Evolutionary conservation across 139 green algal genomes (phyloP).

Genomic region (Medakamo hakoo): DNA sequence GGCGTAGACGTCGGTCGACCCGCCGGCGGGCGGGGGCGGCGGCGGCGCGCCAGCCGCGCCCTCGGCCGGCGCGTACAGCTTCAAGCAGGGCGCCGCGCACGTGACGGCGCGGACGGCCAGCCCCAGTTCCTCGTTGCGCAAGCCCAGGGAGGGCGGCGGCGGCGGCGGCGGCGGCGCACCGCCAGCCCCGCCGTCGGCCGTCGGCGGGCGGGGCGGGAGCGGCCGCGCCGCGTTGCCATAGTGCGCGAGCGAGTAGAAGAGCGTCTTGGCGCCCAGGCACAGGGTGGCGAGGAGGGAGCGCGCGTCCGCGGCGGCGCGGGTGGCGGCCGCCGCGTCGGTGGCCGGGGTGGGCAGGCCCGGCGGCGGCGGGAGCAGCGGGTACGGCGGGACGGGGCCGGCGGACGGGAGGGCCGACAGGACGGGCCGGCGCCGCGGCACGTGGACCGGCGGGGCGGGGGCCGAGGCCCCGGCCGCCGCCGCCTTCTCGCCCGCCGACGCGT

Average conservation of each 20-base stretch:
- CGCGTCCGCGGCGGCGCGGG: slow-evolving; percentile 5
- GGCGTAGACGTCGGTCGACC: slow-evolving; percentile 39
- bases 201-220: not conserved
- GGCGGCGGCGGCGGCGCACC: slow-evolving; percentile 3
- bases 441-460: not conserved
- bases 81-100: slow-evolving; percentile 13
- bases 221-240: slow-evolving; percentile 16
- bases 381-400: too few species aligned
- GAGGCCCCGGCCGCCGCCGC: not conserved
- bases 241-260: slow-evolving; percentile 45
- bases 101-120: slow-evolving; percentile 7
- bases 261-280: slow-evolving; percentile 44
- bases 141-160: slow-evolving; percentile 3
- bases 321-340: slow-evolving; percentile 10
- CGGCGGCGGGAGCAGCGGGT: too few species aligned
- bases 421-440: slow-evolving; percentile 19
- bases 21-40: not conserved
- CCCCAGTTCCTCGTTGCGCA: slow-evolving; percentile 16
- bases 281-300: slow-evolving; percentile 34
- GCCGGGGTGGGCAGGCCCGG: too few species aligned
- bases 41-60: slow-evolving; percentile 1
- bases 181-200: not conserved
- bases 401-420: too few species aligned
- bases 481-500: not conserved
- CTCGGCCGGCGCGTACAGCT: slow-evolving; percentile 6